Base-by-base conservation (phyloP, 345 rosid genomes). In the Eucalyptus polybractea region DNA sequence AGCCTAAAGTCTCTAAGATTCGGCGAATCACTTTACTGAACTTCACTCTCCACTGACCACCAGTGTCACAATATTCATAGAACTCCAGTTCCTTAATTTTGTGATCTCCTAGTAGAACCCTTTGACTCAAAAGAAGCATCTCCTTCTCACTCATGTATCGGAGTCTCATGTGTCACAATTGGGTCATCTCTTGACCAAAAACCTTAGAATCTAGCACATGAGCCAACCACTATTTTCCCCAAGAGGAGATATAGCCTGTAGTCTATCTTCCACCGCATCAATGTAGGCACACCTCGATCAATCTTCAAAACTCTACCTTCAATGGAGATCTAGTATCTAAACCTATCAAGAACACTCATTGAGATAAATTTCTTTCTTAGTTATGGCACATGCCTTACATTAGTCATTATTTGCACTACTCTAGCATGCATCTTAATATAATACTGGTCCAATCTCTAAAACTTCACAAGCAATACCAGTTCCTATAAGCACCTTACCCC, bases 11-110 rank as follows among this genome's bases (percentile, higher is more conserved):
- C 72, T 29, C 72, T 6, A 13, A 62, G 33, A n/a, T 62, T 0
- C 0, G 2, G 8, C 0, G 0, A 62, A 62, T 29, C 8, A 14
- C 1, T 13, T 0, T 62, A 29, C 1, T 62, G 5, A 62, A 62
- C 17, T 62, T 62, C 33, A 29, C 72, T 62, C 9, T 62, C 9
- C 1, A 14, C 3, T 13, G 2, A 62, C 5, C 8, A 62, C 17
- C 9, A 0, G 14, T 62, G 33, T 62, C 16, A 6, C 33, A 62
- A 13, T 29, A 4, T 27, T 62, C 8, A 62, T 1, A 62, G 0
- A 62, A 62, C 3, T 29, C 16, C 5, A 62, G 2, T 13, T 0
- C 29, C 31, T 62, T 29, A 29, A 62, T 62, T 62, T 13, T 0
- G n/a, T 13, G 72, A 29, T 29, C 72, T 62, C 33, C 16, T 13